Evolutionary conservation across 2,329 filamentous ascomycete species (phyloP).

Genomic region (Botryotinia narcissicola): DNA sequence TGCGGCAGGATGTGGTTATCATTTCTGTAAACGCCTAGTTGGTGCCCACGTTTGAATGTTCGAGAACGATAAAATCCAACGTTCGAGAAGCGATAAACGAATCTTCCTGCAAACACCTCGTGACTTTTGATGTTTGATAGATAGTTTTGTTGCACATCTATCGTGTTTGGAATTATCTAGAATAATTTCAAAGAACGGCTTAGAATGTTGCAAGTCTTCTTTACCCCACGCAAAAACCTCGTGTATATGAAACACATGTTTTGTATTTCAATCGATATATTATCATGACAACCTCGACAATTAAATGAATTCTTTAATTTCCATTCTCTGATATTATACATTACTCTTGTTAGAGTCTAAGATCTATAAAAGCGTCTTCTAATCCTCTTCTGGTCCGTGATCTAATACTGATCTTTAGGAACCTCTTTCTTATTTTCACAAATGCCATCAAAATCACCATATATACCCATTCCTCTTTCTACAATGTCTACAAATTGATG

Average conservation of each 20-base stretch:
- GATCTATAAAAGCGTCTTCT: neutral
- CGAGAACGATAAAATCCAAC: neutral
- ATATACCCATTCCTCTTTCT: constrained; percentile 41
- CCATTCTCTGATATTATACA: neutral
- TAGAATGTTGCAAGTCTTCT: neutral
- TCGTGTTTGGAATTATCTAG: constrained; percentile 3
- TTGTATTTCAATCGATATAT: neutral
- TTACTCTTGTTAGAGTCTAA: neutral
- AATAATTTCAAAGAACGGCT: neutral
- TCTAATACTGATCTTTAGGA: constrained; percentile 12
- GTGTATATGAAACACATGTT: neutral
- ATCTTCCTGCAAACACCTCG: neutral
- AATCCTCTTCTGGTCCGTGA: neutral
- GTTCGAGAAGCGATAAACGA: neutral
- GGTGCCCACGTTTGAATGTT: neutral
- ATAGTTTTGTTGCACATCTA: constrained; percentile 11
- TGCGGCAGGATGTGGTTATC: neutral
- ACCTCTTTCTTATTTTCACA: constrained; percentile 31
- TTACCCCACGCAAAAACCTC: neutral
- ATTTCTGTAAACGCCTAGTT: neutral
- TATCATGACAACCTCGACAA: neutral
- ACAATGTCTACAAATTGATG: constrained; percentile 46
- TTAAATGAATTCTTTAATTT: neutral
- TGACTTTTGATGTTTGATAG: neutral
- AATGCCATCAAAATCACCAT: constrained; percentile 37